These are phyloP conservation scores for Roridomyces roridus DNA, from an alignment of 768 basidiomycete genomes.

Conservation along the genomic window DNA sequence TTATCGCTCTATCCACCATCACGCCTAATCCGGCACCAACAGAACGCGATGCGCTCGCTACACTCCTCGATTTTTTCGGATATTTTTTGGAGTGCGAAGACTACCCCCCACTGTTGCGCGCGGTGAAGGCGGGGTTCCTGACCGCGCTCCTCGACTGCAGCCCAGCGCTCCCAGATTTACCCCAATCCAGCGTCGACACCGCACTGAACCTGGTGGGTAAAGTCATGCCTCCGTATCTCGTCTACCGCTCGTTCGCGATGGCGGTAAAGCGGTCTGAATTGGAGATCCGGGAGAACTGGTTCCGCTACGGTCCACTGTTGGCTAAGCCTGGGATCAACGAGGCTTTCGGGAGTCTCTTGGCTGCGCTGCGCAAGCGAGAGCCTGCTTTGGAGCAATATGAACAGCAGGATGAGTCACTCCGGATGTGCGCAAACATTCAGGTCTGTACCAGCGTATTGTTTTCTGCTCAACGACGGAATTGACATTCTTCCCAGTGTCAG, in stretches of 20 bases:
- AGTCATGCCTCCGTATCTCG: conserved; percentile 40
- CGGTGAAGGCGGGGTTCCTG: conserved; percentile 41
- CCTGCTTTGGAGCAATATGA: too few species aligned
- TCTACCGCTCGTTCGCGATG: conserved; percentile 42
- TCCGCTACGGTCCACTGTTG: conserved; percentile 22
- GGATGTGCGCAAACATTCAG: conserved; percentile 41
- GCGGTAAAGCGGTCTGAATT: conserved; percentile 35
- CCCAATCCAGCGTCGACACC: conserved; percentile 32
- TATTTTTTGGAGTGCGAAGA: conserved; percentile 44
- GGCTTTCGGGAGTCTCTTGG: conserved; percentile 25
- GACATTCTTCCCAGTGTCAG: conserved; percentile 35
- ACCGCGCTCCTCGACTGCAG: conserved; percentile 35
- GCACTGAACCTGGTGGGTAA: conserved; percentile 31
- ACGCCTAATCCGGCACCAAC: conserved; percentile 20
- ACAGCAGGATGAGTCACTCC: conserved; percentile 32
- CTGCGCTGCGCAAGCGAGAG: too few species aligned
- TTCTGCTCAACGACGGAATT: not conserved
- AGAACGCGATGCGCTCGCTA: conserved; percentile 28
- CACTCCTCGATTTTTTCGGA: conserved; percentile 36
- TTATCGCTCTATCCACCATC: conserved; percentile 32
- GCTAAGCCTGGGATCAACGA: conserved; percentile 31
- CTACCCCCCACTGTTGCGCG: conserved; percentile 39
- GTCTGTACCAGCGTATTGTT: too few species aligned
- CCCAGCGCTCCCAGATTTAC: conserved; percentile 31
- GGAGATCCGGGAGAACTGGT: conserved; percentile 28